phyloP scores from a whole-genome alignment of 176 grass and related monocot genomes.

The Urochloa ruziziensis region DNA sequence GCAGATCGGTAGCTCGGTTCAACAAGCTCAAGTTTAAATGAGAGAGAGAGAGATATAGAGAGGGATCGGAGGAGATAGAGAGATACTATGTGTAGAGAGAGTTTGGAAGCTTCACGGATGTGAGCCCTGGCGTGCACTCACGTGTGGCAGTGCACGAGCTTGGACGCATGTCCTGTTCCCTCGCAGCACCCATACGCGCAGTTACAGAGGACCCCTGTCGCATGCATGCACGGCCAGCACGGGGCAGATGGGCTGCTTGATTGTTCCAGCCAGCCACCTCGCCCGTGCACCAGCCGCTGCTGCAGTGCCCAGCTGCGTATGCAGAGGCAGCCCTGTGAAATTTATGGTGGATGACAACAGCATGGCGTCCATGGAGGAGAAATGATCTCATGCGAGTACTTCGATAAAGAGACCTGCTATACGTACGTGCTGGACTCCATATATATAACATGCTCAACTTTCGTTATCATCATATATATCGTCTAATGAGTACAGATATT shows the following conservation, averaged over 20 bases:
- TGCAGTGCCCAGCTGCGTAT: neutral
- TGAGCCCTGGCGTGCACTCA: conserved; percentile 49
- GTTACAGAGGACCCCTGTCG: neutral
- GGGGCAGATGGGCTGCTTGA: conserved; percentile 33
- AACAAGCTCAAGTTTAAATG: conserved; percentile 48
- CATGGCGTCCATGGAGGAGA: neutral
- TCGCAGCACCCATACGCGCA: conserved; percentile 31
- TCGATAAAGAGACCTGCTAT: neutral
- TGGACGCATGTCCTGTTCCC: conserved; percentile 46
- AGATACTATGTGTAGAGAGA: neutral
- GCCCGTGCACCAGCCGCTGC: neutral
- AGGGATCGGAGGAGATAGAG: neutral
- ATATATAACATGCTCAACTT: neutral
- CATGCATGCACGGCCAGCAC: conserved; percentile 26
- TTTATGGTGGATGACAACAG: conserved; percentile 2
- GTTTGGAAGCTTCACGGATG: conserved; percentile 80
- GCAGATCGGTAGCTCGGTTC: conserved; percentile 43
- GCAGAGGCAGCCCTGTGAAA: conserved; percentile 4
- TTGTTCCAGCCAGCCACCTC: conserved; percentile 20
- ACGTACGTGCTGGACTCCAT: neutral
- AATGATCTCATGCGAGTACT: conserved; percentile 5
- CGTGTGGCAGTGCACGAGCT: conserved; percentile 68
- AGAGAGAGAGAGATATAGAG: neutral
- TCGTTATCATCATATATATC: neutral
- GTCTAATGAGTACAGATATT: neutral